Evolutionary conservation across 2,329 filamentous ascomycete species (phyloP).

Genomic region (Coleophoma eucalyptorum): DNA sequence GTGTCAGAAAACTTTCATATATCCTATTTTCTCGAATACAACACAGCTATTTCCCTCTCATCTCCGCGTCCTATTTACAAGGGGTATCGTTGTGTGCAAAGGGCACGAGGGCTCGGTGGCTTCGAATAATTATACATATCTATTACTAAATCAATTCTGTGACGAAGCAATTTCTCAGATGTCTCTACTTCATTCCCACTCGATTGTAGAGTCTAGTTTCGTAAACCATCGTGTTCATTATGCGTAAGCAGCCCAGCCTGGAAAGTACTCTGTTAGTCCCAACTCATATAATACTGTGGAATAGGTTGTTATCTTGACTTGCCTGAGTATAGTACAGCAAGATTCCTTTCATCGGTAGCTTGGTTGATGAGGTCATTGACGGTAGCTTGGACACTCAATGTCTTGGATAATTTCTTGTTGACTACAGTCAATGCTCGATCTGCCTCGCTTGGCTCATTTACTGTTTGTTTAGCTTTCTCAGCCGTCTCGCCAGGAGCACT

Average conservation of each 20-base stretch:
- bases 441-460: constrained; percentile 70
- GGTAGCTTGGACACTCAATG: constrained; percentile 87
- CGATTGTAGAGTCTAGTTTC: too few species aligned
- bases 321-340: constrained; percentile 81
- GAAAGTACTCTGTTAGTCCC: not conserved
- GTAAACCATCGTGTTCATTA: constrained; percentile 6
- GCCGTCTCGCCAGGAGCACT: constrained; percentile 23
- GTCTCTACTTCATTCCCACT: too few species aligned
- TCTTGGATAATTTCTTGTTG: constrained; percentile 92
- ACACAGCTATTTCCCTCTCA: too few species aligned
- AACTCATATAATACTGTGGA: too few species aligned
- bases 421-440: constrained; percentile 90
- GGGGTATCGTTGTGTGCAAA: too few species aligned
- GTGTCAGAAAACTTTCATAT: too few species aligned
- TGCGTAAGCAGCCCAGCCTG: constrained; percentile 49
- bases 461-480: constrained; percentile 33
- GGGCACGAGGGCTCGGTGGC: too few species aligned
- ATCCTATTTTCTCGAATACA: too few species aligned
- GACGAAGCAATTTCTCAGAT: too few species aligned
- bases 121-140: too few species aligned
- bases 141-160: too few species aligned
- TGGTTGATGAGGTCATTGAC: constrained; percentile 97
- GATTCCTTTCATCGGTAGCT: constrained; percentile 86
- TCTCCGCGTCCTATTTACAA: too few species aligned
- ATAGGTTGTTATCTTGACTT: constrained; percentile 1